Conservation (phyloP, 2,329 filamentous ascomycete genomes). For the Massarina eburnea region DNA sequence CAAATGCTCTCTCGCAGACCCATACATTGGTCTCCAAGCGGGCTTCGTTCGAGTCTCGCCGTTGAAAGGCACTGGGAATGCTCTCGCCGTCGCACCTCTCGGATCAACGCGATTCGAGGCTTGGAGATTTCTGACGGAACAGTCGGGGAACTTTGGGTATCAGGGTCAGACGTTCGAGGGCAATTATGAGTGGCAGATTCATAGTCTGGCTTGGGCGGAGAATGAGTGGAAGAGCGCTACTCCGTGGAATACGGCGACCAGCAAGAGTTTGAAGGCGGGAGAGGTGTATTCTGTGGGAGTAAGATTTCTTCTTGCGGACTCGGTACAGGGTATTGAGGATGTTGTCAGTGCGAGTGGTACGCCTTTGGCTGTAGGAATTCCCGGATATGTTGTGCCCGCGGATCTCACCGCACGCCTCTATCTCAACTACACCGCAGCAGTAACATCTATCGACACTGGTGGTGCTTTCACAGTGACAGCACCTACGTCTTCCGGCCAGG, state of each 20-base stretch:
- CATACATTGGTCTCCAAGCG: constrained; percentile 62
- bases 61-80: constrained; percentile 55
- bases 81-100: constrained; percentile 58
- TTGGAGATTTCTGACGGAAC: constrained; percentile 56
- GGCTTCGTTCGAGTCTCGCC: constrained; percentile 59
- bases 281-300: constrained; percentile 54
- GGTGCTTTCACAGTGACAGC: constrained; percentile 37
- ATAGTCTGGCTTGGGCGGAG: constrained; percentile 58
- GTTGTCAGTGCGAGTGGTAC: constrained; percentile 47
- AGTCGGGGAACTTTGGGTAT: constrained; percentile 29
- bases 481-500: constrained; percentile 19
- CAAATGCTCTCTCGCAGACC: constrained; percentile 59
- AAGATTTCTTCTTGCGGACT: constrained; percentile 52
- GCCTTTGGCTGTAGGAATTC: constrained; percentile 56
- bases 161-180: constrained; percentile 61
- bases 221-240: constrained; percentile 55
- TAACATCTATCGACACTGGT: constrained; percentile 44
- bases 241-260: constrained; percentile 60
- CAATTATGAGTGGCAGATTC: constrained; percentile 62
- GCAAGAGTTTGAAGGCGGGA: constrained; percentile 48
- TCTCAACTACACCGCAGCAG: constrained; percentile 45
- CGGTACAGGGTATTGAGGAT: constrained; percentile 53
- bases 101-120: constrained; percentile 56
- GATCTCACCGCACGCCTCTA: constrained; percentile 52
- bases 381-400: constrained; percentile 57